These are phyloP conservation scores for Entelexis sorbosivorans DNA, from an alignment of 1,139 yeast species.

Conservation along the genomic window DNA sequence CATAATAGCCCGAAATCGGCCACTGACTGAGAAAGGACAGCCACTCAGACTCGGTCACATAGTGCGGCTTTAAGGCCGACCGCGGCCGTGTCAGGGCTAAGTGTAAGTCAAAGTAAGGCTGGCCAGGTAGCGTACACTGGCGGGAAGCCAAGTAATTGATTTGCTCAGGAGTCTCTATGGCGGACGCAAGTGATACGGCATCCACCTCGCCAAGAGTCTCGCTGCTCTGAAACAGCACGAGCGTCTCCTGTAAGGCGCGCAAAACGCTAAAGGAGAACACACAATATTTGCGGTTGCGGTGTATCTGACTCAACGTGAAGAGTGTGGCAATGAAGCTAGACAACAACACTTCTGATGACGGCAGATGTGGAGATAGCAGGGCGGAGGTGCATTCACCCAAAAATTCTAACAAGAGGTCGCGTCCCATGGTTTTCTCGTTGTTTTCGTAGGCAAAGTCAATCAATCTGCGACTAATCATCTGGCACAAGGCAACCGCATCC, in stretches of 20 bases:
- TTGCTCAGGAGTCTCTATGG: neutral
- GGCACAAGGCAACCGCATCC: slow-evolving; percentile 8
- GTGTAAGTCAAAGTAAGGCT: slow-evolving; percentile 12
- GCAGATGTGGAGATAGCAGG: slow-evolving; percentile 12
- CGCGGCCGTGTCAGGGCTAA: neutral
- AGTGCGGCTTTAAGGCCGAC: neutral
- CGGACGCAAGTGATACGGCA: neutral
- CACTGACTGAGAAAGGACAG: slow-evolving; percentile 7
- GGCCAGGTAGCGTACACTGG: slow-evolving; percentile 11
- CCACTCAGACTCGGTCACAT: slow-evolving; percentile 6
- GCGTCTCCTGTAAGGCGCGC: slow-evolving; percentile 8
- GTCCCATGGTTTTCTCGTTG: neutral
- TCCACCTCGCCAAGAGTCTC: neutral
- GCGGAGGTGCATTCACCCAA: neutral
- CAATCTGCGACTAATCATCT: slow-evolving; percentile 13
- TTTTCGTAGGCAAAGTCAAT: slow-evolving; percentile 13
- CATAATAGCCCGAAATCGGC: slow-evolving; percentile 12
- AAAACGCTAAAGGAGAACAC: slow-evolving; percentile 12
- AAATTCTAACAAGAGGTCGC: slow-evolving; percentile 5
- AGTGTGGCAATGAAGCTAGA: slow-evolving; percentile 12
- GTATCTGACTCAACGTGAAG: slow-evolving; percentile 7
- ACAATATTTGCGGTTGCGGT: slow-evolving; percentile 10
- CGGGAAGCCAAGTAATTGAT: slow-evolving; percentile 19
- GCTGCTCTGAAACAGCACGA: neutral
- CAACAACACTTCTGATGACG: slow-evolving; percentile 18